Base-by-base conservation (phyloP, 2,329 filamentous ascomycete genomes). In the Chaetomium strumarium region DNA sequence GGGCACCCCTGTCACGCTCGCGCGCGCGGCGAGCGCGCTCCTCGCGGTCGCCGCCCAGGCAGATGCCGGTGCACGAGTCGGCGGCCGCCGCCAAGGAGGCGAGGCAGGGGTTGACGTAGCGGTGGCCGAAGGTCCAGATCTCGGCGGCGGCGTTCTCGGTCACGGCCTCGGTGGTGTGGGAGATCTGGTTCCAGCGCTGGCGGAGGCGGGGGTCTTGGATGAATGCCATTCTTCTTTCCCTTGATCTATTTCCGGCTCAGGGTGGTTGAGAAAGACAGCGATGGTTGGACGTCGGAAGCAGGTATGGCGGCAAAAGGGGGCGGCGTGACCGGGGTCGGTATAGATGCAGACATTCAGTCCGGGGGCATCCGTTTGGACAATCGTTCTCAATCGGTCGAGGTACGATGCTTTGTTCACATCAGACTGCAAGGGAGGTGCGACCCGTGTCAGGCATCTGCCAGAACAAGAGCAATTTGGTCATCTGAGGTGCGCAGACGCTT, bases 81-180 rank as follows among this genome's bases (percentile, higher is more conserved):
- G 95, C 62, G 59, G 85, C 85, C 51, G 76, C 75, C 51, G 75
- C 77, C 44, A 95, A 66, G 7, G 83, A 83, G 1, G 77, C 74
- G 34, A 96, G 74, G 66, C 92, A 96, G 0, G 92, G 92, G 53
- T 78, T 81, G 63, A 97, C 78, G 70, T 96, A 96, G 62, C 82
- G 77, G 66, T 96, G 89, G 52, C 88, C 84, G 66, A 96, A 93
- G 55, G 84, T 84, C 80, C 91, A 97, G 64, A 97, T 86, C 51
- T 86, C 85, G 44, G 88, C 90, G 55, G 93, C 91, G n/a, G 92
- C 90, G 52, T 88, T 86, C 68, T 95, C 90, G 55, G 95, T 95
- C 43, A 89, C 90, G 31, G 87, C 81, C 70, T 96, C 92, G 70
- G 95, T 83, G 64, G 92, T 95, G 62, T 93, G 87, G 7, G 88